Base-by-base conservation (phyloP, 805 yeast species). In the Starmerella bacillaris region DNA sequence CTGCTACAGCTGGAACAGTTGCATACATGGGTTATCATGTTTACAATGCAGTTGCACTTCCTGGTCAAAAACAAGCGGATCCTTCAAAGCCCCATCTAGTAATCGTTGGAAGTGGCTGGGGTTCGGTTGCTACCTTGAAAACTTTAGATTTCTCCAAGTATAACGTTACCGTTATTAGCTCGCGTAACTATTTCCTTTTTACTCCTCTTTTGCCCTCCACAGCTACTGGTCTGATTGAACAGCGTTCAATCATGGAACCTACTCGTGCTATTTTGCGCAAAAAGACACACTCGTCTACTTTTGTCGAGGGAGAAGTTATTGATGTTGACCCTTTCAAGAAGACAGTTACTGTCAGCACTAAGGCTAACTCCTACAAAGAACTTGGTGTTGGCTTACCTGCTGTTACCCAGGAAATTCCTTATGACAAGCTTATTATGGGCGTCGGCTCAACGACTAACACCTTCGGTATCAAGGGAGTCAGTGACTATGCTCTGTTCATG, bases 361-460 rank as follows among this genome's bases (percentile, higher is more conserved):
- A 47, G 35, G 53, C 42, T 35, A 43, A 48, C 39, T 30, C 35
- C 15, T 46, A 41, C 33, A 38, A 41, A 31, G 37, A 31, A 12
- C 28, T 30, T 15, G 59, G 55, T 27, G 50, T 60, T 35, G 54
- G 57, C 30, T 57, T 57, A 34, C 58, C 61, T 37, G 63, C 60
- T 39, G 45, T 59, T 15, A 60, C 61, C 26, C 61, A 59, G 40
- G 47, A 67, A 67, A 42, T 76, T 56, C 49, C 64, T 42, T 84
- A 78, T 53, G 96, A 84, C 55, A 78, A 79, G 58, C 66, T 84
- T 46, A 89, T 84, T 31, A 67, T 82, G 41, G 93, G 93, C 41
- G 94, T 86, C 39, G 96, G 96, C 56, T 93, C 95, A 37, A 78
- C 78, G 57, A 89, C 89, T 48, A 78, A 86, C 42, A 84, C 94